Evolutionary conservation across 352 stramenopile genomes (phyloP).

Genomic region (Thraustochytrium striatum): DNA sequence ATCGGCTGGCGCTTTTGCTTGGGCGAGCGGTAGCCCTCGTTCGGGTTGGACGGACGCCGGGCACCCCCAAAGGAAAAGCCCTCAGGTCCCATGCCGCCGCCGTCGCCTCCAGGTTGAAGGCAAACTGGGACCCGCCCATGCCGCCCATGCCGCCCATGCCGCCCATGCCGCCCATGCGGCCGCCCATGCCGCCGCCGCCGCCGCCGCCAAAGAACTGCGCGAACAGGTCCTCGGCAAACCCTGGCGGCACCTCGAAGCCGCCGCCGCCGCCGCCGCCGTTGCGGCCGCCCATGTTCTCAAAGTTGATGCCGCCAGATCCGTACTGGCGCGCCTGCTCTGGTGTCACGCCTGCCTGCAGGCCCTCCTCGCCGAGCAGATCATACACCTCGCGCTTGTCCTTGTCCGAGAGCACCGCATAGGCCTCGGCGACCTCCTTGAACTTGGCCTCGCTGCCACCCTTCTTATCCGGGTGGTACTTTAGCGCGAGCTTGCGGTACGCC

Average conservation of each 20-base stretch:
- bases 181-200: background rate
- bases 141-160: slow-evolving; percentile 72
- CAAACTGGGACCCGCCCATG: background rate
- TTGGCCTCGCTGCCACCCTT: background rate
- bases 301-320: slow-evolving; percentile 57
- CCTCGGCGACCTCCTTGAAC: slow-evolving; percentile 49
- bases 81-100: background rate
- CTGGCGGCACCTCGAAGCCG: slow-evolving; percentile 27
- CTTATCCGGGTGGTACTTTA: slow-evolving; percentile 89
- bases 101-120: background rate
- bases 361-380: slow-evolving; percentile 84
- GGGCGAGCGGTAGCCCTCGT: background rate
- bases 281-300: background rate
- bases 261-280: slow-evolving; percentile 1
- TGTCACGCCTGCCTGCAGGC: slow-evolving; percentile 65
- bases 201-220: slow-evolving; percentile 74
- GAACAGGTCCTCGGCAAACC: slow-evolving; percentile 62
- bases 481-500: slow-evolving; percentile 85
- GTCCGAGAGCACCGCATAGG: slow-evolving; percentile 74
- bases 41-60: background rate
- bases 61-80: background rate
- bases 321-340: slow-evolving; percentile 58
- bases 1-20: slow-evolving; percentile 65
- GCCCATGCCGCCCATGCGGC: slow-evolving; percentile 64
- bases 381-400: slow-evolving; percentile 84